Base-by-base conservation (phyloP, 331 rosid species). In the Malus hybrid region DNA sequence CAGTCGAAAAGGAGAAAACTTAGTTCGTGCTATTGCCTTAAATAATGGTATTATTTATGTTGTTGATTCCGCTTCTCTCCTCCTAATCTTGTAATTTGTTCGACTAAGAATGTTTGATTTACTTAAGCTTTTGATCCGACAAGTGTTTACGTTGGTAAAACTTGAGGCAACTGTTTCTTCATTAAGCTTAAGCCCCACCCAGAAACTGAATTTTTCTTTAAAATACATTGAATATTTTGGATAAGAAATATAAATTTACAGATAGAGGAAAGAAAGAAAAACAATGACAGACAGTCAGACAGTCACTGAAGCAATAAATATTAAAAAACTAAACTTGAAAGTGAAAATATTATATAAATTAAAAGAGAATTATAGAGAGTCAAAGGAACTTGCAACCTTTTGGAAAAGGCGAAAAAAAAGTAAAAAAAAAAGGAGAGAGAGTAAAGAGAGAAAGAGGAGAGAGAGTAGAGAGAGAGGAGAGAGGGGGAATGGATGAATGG, bases 381-480 rank as follows among this genome's bases (percentile, higher is more conserved):
- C 83, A 75, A 74, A 63, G 33, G 76, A 10, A 66, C 64, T 70
- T 20, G 78, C 75, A 71, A 75, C 80, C 76, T 71, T 75, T 58
- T 39, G 18, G 46, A 42, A 42, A 42, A 42, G 13, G 46, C 46
- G 46, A 42, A 10, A 42, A 39, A 66, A 36, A 71, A 3, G 7
- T 4, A 1, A 13, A 15, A 57, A 24, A 18, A 9, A 19, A 34
- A 6, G 1, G 44, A 46, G 6, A 22, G 36, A 48, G 7, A 19
- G 36, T 24, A 16, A 9, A 36, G 3, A 36, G 42, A 7, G 42
- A 7, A 1, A 30, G 34, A 5, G 6, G 26, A 5, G 6, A 32
- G 34, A 32, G 34, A 36, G 42, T 7, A 32, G 34, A 32, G 34
- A 39, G 44, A 39, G 4, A 36, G 42, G 10, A 36, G 36, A 58